Evolutionary conservation across 345 rosid species (phyloP), one percentile per base, ranked within the genome.

Genomic region (Lagerstroemia speciosa): DNA sequence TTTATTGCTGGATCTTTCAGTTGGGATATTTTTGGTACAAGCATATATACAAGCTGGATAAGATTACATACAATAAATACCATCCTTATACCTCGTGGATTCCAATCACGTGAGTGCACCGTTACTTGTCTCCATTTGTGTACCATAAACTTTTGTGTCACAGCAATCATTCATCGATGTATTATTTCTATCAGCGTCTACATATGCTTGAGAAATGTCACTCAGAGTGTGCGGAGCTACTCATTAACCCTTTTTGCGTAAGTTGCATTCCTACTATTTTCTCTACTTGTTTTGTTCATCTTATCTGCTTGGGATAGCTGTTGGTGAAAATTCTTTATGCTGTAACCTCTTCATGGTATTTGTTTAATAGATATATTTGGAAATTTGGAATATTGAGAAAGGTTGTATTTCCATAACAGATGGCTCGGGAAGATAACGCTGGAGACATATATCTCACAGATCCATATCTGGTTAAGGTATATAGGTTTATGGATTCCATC

Each of bases 61-160:
- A 91, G 83, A 41, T 81, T 67, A 79, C 93, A 36, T 94, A 94
- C 88, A 94, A 94, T 80, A 94, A 91, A 76, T 94, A 81, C 79
- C 99, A 94, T 80, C 99, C 99, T 63, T 94, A 91, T 73, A 94
- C 97, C 64, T 94, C 99, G 6, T 94, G 99, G 99, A 94, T 94
- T 77, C 99, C 99, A 41, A 88, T 94, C 68, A 91, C 99, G 99
- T 94, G 87, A 27, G 63, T 15, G 92, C 38, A 61, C 68, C 72
- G 34, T 65, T 60, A 70, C 61, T 20, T 66, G 75, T 33, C 37
- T 29, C 29, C 48, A 26, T 52, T 64, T 48, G 7, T 20, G 27
- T 40, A 62, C 68, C 76, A 40, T 22, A 19, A 62, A 34, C 60
- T 38, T 46, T 17, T 34, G 26, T 58, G 29, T 27, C 14, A 0